Conservation (phyloP, 192 early-diverging fungal genomes). For the Umbelopsis sp. region DNA sequence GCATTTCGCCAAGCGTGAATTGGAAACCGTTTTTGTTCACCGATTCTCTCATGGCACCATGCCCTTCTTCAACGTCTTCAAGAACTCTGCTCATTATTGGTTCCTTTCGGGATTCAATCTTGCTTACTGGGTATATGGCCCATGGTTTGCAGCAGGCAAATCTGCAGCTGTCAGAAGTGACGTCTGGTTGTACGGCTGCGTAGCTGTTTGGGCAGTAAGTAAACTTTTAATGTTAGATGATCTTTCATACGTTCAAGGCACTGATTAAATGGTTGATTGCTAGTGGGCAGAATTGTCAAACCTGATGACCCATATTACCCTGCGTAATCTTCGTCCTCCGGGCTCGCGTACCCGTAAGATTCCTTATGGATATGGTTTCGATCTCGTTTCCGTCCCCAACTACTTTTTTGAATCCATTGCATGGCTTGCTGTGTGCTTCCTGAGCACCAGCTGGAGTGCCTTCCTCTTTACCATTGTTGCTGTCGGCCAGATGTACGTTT, state of each 20-base stretch:
- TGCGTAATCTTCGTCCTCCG: conserved; percentile 90
- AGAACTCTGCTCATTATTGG: conserved; percentile 96
- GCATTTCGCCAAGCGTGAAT: conserved; percentile 93
- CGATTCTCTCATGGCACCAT: conserved; percentile 93
- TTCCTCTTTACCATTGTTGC: conserved; percentile 71
- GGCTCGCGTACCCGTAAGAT: conserved; percentile 86
- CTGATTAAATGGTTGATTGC: conserved; percentile 12
- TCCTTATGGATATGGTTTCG: conserved; percentile 91
- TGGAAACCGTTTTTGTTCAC: conserved; percentile 92
- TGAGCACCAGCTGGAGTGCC: conserved; percentile 73
- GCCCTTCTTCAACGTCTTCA: conserved; percentile 93
- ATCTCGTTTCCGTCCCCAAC: conserved; percentile 89
- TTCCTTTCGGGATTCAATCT: conserved; percentile 82
- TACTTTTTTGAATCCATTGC: conserved; percentile 89
- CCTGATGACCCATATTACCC: conserved; percentile 78
- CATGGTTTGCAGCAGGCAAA: conserved; percentile 65
- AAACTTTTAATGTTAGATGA: not conserved
- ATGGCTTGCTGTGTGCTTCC: conserved; percentile 74
- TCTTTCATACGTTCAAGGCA: not conserved
- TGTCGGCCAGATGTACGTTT: conserved; percentile 87
- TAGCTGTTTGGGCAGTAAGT: conserved; percentile 65
- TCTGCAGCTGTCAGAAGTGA: conserved; percentile 47
- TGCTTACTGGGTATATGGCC: conserved; percentile 88
- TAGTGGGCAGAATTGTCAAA: conserved; percentile 87
- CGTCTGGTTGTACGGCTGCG: conserved; percentile 40